These are phyloP conservation scores for Fusarium sp. DNA, from an alignment of 2,329 filamentous ascomycete species.

Conservation along the genomic window DNA sequence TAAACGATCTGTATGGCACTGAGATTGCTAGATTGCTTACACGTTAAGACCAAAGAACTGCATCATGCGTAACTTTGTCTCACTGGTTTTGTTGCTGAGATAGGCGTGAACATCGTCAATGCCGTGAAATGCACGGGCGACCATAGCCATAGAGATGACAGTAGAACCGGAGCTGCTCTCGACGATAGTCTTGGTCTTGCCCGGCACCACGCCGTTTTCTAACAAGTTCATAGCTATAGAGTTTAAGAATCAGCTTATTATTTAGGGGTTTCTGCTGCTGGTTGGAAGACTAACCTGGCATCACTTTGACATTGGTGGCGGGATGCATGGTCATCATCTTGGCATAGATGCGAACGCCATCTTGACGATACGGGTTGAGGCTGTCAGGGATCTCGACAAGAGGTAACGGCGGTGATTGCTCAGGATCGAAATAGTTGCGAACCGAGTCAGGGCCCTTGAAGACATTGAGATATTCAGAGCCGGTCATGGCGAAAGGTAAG, in stretches of 20 bases:
- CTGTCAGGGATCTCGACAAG: conserved; percentile 69
- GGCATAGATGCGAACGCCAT: conserved; percentile 72
- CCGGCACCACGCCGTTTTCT: conserved; percentile 58
- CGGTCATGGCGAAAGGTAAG: conserved; percentile 44
- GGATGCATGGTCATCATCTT: conserved; percentile 74
- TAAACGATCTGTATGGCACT: background rate
- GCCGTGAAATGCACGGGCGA: conserved; percentile 53
- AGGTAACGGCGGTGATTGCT: conserved; percentile 67
- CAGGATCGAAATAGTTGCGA: conserved; percentile 70
- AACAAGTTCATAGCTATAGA: conserved; percentile 60
- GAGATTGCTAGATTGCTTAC: conserved; percentile 37
- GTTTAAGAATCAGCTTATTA: conserved; percentile 20
- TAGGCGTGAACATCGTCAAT: conserved; percentile 58
- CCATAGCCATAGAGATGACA: conserved; percentile 66
- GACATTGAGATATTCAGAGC: conserved; percentile 59
- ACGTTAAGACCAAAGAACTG: conserved; percentile 53
- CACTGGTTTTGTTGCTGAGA: conserved; percentile 62
- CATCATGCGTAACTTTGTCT: conserved; percentile 51
- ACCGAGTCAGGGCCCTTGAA: conserved; percentile 68
- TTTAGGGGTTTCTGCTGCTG: background rate
- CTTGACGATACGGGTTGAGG: conserved; percentile 67
- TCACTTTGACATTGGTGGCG: conserved; percentile 71
- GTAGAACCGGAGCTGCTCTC: conserved; percentile 73
- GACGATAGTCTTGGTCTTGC: conserved; percentile 65
- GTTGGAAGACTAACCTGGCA: conserved; percentile 60